These are phyloP conservation scores for Asterophora parasitica DNA, from an alignment of 768 basidiomycete genomes.

Conservation along the genomic window DNA sequence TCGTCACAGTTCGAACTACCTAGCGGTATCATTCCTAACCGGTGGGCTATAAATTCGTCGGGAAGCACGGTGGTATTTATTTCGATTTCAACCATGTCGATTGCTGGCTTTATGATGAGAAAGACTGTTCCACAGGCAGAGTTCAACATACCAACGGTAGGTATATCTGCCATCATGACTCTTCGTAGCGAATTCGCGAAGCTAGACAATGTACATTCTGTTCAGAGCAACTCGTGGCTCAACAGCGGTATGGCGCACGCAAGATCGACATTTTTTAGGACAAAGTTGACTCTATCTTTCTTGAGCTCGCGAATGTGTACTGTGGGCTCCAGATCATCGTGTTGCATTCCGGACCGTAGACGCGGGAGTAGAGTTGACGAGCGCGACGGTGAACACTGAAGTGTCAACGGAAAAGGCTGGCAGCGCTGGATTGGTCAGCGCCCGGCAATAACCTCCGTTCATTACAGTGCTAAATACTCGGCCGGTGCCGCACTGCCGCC, in stretches of 20 bases:
- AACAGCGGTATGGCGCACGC: constrained; percentile 52
- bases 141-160: constrained; percentile 77
- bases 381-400: too few species aligned
- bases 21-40: constrained; percentile 91
- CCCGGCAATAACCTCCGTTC: not conserved
- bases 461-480: constrained; percentile 4
- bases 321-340: constrained; percentile 54
- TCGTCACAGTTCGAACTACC: constrained; percentile 85
- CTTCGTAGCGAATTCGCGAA: constrained; percentile 93
- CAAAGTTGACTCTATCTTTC: constrained; percentile 84
- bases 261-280: constrained; percentile 93
- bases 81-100: constrained; percentile 93
- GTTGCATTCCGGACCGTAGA: constrained; percentile 27
- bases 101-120: constrained; percentile 50
- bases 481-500: too few species aligned
- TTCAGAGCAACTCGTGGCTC: not conserved
- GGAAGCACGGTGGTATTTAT: constrained; percentile 90
- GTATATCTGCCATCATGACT: constrained; percentile 94
- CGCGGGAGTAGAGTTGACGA: too few species aligned
- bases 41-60: constrained; percentile 96
- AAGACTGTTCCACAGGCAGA: not conserved
- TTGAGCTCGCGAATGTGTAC: constrained; percentile 84
- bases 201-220: constrained; percentile 32
- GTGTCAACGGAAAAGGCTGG: not conserved
- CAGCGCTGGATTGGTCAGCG: not conserved